phyloP scores from a whole-genome alignment of 257 asterid genomes.

The Mentha longifolia region DNA sequence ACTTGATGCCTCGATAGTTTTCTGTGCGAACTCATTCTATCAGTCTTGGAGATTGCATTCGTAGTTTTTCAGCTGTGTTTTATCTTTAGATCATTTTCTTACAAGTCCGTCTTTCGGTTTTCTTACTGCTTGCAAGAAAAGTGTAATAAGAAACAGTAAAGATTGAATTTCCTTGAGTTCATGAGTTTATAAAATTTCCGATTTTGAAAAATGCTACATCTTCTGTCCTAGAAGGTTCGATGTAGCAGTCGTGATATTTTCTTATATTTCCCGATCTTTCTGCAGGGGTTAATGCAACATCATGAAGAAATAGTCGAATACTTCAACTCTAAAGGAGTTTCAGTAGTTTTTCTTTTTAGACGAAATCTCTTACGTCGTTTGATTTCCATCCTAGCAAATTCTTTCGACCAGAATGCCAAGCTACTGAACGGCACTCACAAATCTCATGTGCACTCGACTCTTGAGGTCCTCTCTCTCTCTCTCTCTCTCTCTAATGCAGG shows the following conservation, averaged over 20 bases:
- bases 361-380: constrained; percentile 83
- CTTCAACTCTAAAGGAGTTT: constrained; percentile 83
- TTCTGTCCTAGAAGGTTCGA: not conserved
- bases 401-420: constrained; percentile 86
- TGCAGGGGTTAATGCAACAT: constrained; percentile 84
- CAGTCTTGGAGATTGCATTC: not conserved
- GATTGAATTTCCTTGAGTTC: not conserved
- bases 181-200: no score
- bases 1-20: not conserved
- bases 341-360: constrained; percentile 85
- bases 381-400: constrained; percentile 88
- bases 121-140: not conserved
- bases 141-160: not conserved
- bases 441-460: constrained; percentile 86
- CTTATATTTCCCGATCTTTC: constrained; percentile 13
- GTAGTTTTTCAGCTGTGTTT: not conserved
- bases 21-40: not conserved
- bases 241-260: not conserved
- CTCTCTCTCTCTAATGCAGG: not conserved
- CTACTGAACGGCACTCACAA: constrained; percentile 93
- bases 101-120: not conserved
- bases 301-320: constrained; percentile 77
- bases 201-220: not conserved
- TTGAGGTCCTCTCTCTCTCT: constrained; percentile 59
- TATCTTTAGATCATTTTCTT: not conserved